A percentile compares a stretch with the other conserved stretches of the same genome.
Evolutionary conservation across 768 basidiomycete genomes (phyloP).

Genomic region (Sarcodon sp.): DNA sequence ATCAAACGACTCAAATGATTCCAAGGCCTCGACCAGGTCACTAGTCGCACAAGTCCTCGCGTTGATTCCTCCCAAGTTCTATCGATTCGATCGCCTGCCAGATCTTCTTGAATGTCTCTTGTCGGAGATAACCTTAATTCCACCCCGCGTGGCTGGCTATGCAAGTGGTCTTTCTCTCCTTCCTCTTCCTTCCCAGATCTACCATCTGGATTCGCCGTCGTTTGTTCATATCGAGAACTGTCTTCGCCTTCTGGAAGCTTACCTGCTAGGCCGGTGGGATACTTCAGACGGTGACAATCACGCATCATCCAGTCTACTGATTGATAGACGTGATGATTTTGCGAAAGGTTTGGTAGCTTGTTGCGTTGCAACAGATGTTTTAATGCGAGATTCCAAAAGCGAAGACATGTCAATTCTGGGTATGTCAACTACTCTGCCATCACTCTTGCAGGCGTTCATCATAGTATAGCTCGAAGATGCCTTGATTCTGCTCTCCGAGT

Average conservation of each 20-base stretch:
- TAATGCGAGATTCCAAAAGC: constrained; percentile 13
- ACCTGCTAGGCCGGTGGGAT: constrained; percentile 47
- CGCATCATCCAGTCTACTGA: background rate
- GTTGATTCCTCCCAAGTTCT: constrained; percentile 29
- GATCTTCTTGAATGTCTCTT: constrained; percentile 19
- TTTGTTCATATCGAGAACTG: constrained; percentile 39
- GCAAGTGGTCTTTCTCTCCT: constrained; percentile 26
- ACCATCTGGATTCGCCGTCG: constrained; percentile 17
- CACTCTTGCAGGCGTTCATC: background rate
- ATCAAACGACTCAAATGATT: constrained; percentile 9
- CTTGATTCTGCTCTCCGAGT: constrained; percentile 49
- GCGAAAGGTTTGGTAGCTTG: constrained; percentile 35
- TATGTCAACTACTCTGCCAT: background rate
- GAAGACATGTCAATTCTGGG: constrained; percentile 4
- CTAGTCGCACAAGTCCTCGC: constrained; percentile 39
- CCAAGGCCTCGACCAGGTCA: constrained; percentile 36
- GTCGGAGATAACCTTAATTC: constrained; percentile 25
- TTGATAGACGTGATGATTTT: constrained; percentile 31
- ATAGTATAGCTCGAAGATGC: constrained; percentile 27
- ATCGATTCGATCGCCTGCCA: constrained; percentile 18
- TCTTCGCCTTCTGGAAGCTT: constrained; percentile 48
- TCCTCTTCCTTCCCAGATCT: constrained; percentile 11
- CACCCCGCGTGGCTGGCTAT: constrained; percentile 24
- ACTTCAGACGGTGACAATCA: constrained; percentile 10
- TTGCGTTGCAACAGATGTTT: constrained; percentile 34